These are phyloP conservation scores for Suillus clintonianus DNA, from an alignment of 768 basidiomycete genomes.

Conservation along the genomic window DNA sequence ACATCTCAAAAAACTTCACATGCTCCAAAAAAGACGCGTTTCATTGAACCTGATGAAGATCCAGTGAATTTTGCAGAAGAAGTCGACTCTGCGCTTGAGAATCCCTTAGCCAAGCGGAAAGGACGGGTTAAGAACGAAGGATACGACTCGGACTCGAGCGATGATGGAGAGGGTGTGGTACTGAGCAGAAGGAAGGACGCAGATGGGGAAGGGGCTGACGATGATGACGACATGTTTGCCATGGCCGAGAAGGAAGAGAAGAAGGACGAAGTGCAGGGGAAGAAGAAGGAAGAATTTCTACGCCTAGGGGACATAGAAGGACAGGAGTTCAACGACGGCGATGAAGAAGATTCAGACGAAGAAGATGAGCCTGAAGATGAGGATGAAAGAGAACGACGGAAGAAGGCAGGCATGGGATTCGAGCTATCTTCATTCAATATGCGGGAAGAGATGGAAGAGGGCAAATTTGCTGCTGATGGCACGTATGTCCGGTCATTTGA, in stretches of 20 bases:
- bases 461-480: conserved; percentile 94
- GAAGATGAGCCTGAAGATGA: conserved; percentile 60
- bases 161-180: conserved; percentile 94
- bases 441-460: conserved; percentile 98
- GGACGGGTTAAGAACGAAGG: conserved; percentile 82
- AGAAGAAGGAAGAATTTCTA: conserved; percentile 71
- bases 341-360: conserved; percentile 40
- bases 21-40: conserved; percentile 70
- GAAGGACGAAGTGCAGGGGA: conserved; percentile 45
- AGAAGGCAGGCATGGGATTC: conserved; percentile 90
- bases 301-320: conserved; percentile 95
- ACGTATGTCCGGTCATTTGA: conserved; percentile 85
- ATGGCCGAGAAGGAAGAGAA: conserved; percentile 60
- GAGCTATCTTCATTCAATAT: conserved; percentile 97
- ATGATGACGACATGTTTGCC: conserved; percentile 79
- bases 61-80: conserved; percentile 76
- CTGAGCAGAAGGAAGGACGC: conserved; percentile 64
- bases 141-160: conserved; percentile 92
- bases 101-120: conserved; percentile 59
- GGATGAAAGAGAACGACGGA: conserved; percentile 72
- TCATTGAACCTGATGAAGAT: conserved; percentile 76
- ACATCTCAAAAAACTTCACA: conserved; percentile 26
- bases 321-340: conserved; percentile 70
- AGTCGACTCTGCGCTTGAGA: conserved; percentile 74
- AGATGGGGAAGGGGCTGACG: conserved; percentile 56